Percentiles rank a stretch among this genome's conserved stretches.
These are phyloP conservation scores for Monosporozyma aquatica DNA, from an alignment of 805 yeast species.

Conservation along the genomic window DNA sequence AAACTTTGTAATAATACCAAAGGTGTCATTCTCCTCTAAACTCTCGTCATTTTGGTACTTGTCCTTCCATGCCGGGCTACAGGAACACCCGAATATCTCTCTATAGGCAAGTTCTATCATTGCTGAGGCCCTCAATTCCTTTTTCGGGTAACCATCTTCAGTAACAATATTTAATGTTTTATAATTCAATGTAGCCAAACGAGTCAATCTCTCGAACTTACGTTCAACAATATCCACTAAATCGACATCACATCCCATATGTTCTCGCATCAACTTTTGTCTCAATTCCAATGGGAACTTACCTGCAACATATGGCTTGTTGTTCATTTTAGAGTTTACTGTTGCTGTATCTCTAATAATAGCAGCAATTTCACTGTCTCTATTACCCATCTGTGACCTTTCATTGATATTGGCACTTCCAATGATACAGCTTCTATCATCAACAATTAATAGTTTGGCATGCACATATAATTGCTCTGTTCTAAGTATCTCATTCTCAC, in stretches of 20 bases:
- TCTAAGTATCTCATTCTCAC: conserved; percentile 59
- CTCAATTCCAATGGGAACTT: conserved; percentile 84
- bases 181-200: conserved; percentile 27
- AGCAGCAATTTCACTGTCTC: conserved; percentile 94
- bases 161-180: conserved; percentile 17
- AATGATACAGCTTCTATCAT: conserved; percentile 85
- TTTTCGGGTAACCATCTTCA: conserved; percentile 4
- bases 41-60: conserved; percentile 34
- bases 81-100: conserved; percentile 42
- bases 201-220: conserved; percentile 41
- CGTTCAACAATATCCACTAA: conserved; percentile 72
- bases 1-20: background rate
- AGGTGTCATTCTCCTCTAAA: conserved; percentile 12
- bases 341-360: conserved; percentile 75
- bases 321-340: conserved; percentile 63
- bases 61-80: conserved; percentile 37
- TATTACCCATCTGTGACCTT: conserved; percentile 84
- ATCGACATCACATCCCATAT: conserved; percentile 89
- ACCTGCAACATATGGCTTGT: conserved; percentile 70
- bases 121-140: conserved; percentile 40
- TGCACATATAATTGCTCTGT: conserved; percentile 93
- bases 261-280: conserved; percentile 92
- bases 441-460: conserved; percentile 85
- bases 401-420: conserved; percentile 98
- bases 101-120: conserved; percentile 70